Evolutionary conservation across 805 yeast genomes (phyloP).

Genomic region (Yamadazyma olivae): DNA sequence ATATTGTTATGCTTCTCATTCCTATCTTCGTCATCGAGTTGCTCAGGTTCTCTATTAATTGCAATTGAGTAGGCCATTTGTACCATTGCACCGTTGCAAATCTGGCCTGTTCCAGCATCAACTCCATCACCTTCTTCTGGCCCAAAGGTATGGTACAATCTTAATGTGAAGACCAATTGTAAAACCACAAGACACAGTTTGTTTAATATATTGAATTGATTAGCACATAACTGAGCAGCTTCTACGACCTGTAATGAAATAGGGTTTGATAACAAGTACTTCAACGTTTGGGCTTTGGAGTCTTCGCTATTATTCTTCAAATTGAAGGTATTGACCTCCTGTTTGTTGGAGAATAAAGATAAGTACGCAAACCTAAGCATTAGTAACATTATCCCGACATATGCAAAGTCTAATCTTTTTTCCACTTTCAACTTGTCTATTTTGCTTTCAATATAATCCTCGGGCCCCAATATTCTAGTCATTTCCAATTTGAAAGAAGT

Average conservation of each 20-base stretch:
- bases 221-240: constrained; percentile 34
- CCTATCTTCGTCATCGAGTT: constrained; percentile 29
- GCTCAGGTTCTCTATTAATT: constrained; percentile 63
- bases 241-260: constrained; percentile 26
- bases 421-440: constrained; percentile 23
- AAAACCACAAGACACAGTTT: constrained; percentile 48
- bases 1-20: constrained; percentile 23
- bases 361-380: constrained; percentile 35
- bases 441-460: constrained; percentile 18
- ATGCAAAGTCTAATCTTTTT: constrained; percentile 31
- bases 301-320: constrained; percentile 21
- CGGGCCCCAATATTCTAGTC: constrained; percentile 43
- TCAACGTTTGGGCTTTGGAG: constrained; percentile 20
- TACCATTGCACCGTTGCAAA: constrained; percentile 51
- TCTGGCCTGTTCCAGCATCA: constrained; percentile 60
- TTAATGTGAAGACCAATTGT: constrained; percentile 52
- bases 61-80: constrained; percentile 71
- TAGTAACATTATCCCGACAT: constrained; percentile 31
- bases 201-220: constrained; percentile 28
- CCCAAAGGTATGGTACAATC: constrained; percentile 47
- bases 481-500: constrained; percentile 43
- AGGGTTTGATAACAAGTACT: constrained; percentile 28
- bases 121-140: constrained; percentile 59
- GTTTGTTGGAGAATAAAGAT: constrained; percentile 34
- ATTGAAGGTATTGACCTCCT: constrained; percentile 24